Evolutionary conservation across 2,329 filamentous ascomycete genomes (phyloP).

Genomic region (Alternaria brassicicola): DNA sequence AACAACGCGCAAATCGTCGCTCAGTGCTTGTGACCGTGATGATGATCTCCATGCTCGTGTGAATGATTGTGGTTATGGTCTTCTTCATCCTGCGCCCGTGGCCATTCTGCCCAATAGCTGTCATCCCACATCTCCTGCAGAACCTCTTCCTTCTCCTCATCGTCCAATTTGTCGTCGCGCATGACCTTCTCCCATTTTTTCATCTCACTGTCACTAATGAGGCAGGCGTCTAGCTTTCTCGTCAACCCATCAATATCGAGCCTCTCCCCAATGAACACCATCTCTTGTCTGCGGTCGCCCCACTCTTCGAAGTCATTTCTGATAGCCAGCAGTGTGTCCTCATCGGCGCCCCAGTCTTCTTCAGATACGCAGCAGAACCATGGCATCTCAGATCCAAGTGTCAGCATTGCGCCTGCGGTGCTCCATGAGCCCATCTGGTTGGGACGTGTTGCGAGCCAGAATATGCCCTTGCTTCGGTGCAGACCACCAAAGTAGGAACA

Average conservation of each 20-base stretch:
- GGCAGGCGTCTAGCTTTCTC: slow-evolving; percentile 62
- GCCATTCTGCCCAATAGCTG: slow-evolving; percentile 62
- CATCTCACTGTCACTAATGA: slow-evolving; percentile 66
- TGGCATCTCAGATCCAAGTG: slow-evolving; percentile 62
- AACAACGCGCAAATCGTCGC: background rate
- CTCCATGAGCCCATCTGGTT: slow-evolving; percentile 65
- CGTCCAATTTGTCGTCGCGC: slow-evolving; percentile 33
- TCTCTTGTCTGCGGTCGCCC: slow-evolving; percentile 73
- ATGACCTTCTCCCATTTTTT: slow-evolving; percentile 50
- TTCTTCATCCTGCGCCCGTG: slow-evolving; percentile 44
- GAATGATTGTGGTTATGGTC: slow-evolving; percentile 31
- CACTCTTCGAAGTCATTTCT: slow-evolving; percentile 61
- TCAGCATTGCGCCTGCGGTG: slow-evolving; percentile 69
- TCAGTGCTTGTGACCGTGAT: slow-evolving; percentile 1
- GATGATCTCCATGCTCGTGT: slow-evolving; percentile 11
- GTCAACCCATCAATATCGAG: slow-evolving; percentile 62
- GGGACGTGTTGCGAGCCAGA: slow-evolving; percentile 65
- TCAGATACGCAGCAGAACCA: slow-evolving; percentile 65
- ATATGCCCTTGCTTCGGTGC: slow-evolving; percentile 68
- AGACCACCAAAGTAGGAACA: slow-evolving; percentile 61
- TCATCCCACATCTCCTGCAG: slow-evolving; percentile 63
- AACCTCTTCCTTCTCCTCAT: slow-evolving; percentile 54
- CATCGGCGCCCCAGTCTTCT: slow-evolving; percentile 57
- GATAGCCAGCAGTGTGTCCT: slow-evolving; percentile 56
- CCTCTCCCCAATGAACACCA: slow-evolving; percentile 75